Evolutionary conservation across 768 basidiomycete species (phyloP), one percentile per base, ranked within the genome.

Genomic region (Tricholoma terreum): DNA sequence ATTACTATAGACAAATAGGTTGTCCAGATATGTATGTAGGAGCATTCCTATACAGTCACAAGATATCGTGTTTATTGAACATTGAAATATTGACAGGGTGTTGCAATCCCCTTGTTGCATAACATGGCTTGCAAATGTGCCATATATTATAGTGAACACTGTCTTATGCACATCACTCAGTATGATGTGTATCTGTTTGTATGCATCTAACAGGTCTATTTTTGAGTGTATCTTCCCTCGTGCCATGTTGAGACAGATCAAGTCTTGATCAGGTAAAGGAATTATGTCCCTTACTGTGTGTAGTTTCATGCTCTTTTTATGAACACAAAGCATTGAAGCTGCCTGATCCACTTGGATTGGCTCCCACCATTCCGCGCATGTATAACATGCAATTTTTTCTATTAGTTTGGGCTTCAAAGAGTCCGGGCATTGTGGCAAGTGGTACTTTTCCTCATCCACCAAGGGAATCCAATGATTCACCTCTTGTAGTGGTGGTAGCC

Each of bases 21-120:
- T 68, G 54, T 77, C 73, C 12, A 76, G 61, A 58, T 75, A 76
- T 1, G 68, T 64, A 42, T 74, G 67, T 3, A 76, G 40, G 56
- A 70, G 72, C 3, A 45, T 15, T 0, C 71, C 69, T 2, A 76
- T 65, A 22, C 57, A 48, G 0, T 69, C 61, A 0, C 61, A 51
- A 34, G 76, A 72, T 11, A 74, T 62, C 9, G 50, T n/a, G 0
- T 63, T 72, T 63, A 76, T 73, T 0, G 77, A 61, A 0, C 66
- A 51, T 54, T 78, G 76, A 53, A 73, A 78, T 0, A 73, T 77
- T 0, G 69, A 27, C 24, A 6, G 24, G 24, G 24, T 6, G 24
- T 27, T 27, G 24, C 24, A 27, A 27, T 27, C 24, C 0, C 74
- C 76, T 43, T 71, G 68, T 58, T 71, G 75, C 71, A 73, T 71